Evolutionary conservation across 352 stramenopile species (phyloP), one percentile per base, ranked within the genome.

Genomic region (Thraustochytrium striatum): DNA sequence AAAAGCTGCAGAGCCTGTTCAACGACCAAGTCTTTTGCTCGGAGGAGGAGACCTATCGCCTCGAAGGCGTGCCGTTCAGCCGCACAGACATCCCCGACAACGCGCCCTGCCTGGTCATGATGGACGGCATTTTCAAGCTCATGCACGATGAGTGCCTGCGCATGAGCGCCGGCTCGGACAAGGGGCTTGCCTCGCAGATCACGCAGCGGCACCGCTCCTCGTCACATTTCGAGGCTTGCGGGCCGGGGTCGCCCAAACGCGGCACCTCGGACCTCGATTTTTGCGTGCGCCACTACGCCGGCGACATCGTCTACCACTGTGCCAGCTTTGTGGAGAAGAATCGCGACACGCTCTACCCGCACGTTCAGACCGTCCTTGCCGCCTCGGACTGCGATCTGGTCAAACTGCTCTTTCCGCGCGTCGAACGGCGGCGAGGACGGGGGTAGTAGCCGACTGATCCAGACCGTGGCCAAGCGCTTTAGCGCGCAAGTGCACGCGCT

Each of bases 301-400:
- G 94, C 19, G 84, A 92, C 1, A 75, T 80, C n/a, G 58, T 72
- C 2, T 98, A 98, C 83, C 90, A 95, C 79, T 93, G 90, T 8
- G 88, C 92, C 2, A 91, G 91, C 28, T 98, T 98, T 85, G 93
- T 97, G 84, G 93, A 97, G 84, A 97, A 97, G 84, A 96, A 98
- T 82, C 92, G 92, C 57, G 94, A 98, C 81, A 94, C 89, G 13
- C 86, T 98, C 43, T 95, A 96, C 55, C 43, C 68, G 44, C 81
- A 84, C 61, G 69, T 86, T 21, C 43, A 83, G 39, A 52, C 75
- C 33, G 44, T 86, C 32, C 55, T 86, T 13, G 41, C 78, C 25
- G n/a, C 19, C 11, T 84, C 82, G 19, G 47, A 19, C 3, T 25
- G 9, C n/a, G 35, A 50, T 3, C 47, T 86, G 5, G 82, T 86